A percentile compares a stretch with the other conserved stretches of the same genome.
phyloP scores from a whole-genome alignment of 2,329 filamentous ascomycete species.

The Mycosphaerelloides madeirae region DNA sequence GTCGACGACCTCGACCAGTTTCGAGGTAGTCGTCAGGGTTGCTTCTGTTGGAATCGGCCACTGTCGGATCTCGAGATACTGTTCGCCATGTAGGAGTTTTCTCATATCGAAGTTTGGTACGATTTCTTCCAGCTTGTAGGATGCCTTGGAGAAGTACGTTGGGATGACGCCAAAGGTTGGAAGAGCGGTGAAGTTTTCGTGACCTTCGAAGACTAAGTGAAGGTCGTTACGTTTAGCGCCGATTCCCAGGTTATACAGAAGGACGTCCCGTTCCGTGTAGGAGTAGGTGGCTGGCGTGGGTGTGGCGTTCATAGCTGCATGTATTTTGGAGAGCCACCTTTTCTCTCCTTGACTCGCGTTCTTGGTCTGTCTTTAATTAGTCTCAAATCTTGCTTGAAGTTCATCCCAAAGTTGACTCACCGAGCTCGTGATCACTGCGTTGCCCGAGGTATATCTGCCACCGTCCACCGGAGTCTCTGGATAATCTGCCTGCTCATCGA shows the following conservation, averaged over 20 bases:
- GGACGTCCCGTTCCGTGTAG: constrained; percentile 81
- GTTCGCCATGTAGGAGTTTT: constrained; percentile 98
- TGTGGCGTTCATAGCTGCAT: constrained; percentile 58
- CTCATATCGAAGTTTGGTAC: constrained; percentile 95
- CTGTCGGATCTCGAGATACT: constrained; percentile 91
- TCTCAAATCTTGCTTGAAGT: background rate
- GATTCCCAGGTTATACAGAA: constrained; percentile 92
- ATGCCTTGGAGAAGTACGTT: constrained; percentile 74
- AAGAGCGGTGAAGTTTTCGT: constrained; percentile 86
- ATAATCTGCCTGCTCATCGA: constrained; percentile 81
- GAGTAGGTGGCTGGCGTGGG: constrained; percentile 38
- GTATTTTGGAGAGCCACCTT: constrained; percentile 63
- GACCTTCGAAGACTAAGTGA: constrained; percentile 81
- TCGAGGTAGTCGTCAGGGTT: constrained; percentile 68
- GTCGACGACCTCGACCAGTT: constrained; percentile 90
- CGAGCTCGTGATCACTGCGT: constrained; percentile 7
- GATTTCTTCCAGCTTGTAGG: constrained; percentile 74
- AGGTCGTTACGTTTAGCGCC: constrained; percentile 89
- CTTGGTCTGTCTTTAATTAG: background rate
- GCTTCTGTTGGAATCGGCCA: constrained; percentile 85
- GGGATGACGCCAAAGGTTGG: constrained; percentile 96
- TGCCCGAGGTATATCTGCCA: constrained; percentile 53
- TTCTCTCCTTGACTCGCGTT: constrained; percentile 56
- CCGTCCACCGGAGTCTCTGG: constrained; percentile 73
- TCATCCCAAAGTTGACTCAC: background rate